A percentile compares a stretch with the other conserved stretches of the same genome.
Evolutionary conservation across 768 basidiomycete genomes (phyloP).

Genomic region (Hydnum rufescens): DNA sequence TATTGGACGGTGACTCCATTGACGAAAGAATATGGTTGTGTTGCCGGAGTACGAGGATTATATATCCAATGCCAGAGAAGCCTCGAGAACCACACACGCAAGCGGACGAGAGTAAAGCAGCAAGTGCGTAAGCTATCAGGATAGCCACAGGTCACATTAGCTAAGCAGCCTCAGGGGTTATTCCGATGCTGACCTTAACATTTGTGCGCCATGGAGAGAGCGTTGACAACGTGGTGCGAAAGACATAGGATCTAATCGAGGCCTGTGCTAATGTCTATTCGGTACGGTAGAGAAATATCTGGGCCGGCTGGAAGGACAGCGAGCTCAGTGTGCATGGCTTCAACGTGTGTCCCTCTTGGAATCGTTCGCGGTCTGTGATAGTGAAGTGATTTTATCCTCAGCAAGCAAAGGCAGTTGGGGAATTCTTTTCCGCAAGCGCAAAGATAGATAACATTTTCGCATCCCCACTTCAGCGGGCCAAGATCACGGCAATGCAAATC

Average conservation of each 20-base stretch:
- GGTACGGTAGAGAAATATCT: slow-evolving; percentile 4
- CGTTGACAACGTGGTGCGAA: slow-evolving; percentile 7
- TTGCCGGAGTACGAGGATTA: neutral
- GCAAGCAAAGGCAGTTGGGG: slow-evolving; percentile 19
- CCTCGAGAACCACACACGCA: neutral
- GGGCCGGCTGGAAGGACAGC: slow-evolving; percentile 18
- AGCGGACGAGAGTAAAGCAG: too few species aligned
- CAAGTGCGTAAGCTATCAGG: neutral
- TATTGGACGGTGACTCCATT: slow-evolving; percentile 3
- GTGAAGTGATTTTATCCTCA: slow-evolving; percentile 5
- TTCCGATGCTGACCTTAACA: neutral
- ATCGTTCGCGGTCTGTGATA: neutral
- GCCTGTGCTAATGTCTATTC: neutral
- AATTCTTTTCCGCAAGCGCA: slow-evolving; percentile 11
- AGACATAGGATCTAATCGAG: neutral
- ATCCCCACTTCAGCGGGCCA: slow-evolving; percentile 20
- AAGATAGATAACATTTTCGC: slow-evolving; percentile 18
- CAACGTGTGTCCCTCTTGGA: neutral
- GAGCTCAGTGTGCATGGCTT: slow-evolving; percentile 19
- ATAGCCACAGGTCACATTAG: neutral
- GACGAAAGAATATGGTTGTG: neutral
- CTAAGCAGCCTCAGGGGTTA: neutral
- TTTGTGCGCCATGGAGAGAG: slow-evolving; percentile 10
- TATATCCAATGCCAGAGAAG: neutral
- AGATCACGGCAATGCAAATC: slow-evolving; percentile 18